Base-by-base conservation (phyloP, 2,329 filamentous ascomycete genomes). In the Iodosphaeria phyllophila region DNA sequence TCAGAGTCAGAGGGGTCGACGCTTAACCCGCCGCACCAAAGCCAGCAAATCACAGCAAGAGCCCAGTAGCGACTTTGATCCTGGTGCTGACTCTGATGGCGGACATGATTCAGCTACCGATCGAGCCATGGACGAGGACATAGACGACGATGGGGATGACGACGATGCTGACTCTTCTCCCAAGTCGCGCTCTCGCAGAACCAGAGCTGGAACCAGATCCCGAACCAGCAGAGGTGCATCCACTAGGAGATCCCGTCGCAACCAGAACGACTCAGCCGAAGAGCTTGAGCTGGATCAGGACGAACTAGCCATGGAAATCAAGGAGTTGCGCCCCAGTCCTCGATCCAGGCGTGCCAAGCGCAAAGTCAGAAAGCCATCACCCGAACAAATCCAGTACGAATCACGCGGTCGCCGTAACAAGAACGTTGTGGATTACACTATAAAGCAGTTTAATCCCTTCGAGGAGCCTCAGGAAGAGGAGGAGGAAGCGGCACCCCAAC, bases 391-490 rank as follows among this genome's bases (percentile, higher is more conserved):
- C 35, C 48, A 68, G 24, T 64, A 75, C 41, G 58, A 77, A 50
- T 50, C 67, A 4, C 48, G 54, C 12, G 58, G 63, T 22, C 56
- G 63, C 20, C 61, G 67, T 15, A 54, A 68, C 17, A 74, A 76
- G 35, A 62, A 66, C 23, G 76, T 89, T 16, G n/a, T n/a, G n/a
- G 79, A 92, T 45, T 95, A 95, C 48, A 77, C 77, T 29, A 79
- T 93, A 41, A 69, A 79, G 21, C 73, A 80, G 1, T 71, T 84
- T 20, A 74, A 82, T 34, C 56, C 67, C 25, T 22, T 27, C n/a
- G 23, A 22, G n/a, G 25, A 27, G 15, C 25, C 25, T 6, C n/a
- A n/a, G 11, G 62, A 72, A 20, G 64, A 78, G 2, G 63, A 74
- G n/a, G 82, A 92, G 35, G 75, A 74, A 26, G 72, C 82, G 24